These are phyloP conservation scores for Taphrina deformans DNA, from an alignment of 1,139 yeast species.

Conservation along the genomic window DNA sequence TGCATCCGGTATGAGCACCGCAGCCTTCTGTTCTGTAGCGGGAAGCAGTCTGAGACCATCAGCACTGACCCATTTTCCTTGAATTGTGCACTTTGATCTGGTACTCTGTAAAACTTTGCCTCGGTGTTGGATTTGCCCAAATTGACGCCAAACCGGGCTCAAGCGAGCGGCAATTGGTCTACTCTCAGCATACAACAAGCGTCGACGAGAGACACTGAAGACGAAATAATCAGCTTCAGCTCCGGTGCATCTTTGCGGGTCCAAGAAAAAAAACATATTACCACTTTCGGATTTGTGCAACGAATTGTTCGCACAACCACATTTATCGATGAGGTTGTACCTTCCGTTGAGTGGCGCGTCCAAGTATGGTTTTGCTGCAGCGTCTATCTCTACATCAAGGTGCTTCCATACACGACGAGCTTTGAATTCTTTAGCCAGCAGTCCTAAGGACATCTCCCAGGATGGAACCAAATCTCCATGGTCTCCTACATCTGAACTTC, in stretches of 20 bases:
- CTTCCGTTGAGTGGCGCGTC: conserved; percentile 29
- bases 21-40: background rate
- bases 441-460: conserved; percentile 6
- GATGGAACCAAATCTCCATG: conserved; percentile 19
- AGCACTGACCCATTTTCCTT: background rate
- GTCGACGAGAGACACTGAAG: conserved; percentile 24
- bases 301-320: conserved; percentile 33
- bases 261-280: conserved; percentile 30
- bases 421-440: conserved; percentile 1
- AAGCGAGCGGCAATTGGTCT: conserved; percentile 26
- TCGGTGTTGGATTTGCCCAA: background rate
- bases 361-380: background rate
- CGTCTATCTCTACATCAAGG: background rate
- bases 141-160: conserved; percentile 32
- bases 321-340: conserved; percentile 27
- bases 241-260: conserved; percentile 32
- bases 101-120: background rate
- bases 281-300: conserved; percentile 19
- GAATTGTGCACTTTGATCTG: background rate
- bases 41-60: background rate
- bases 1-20: background rate
- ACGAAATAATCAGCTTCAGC: conserved; percentile 28
- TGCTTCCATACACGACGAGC: background rate
- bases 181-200: conserved; percentile 28
- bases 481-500: conserved; percentile 25